A percentile compares a stretch with the other conserved stretches of the same genome.
Evolutionary conservation across 2,329 filamentous ascomycete genomes (phyloP).

Genomic region (Aschersonia sp.): DNA sequence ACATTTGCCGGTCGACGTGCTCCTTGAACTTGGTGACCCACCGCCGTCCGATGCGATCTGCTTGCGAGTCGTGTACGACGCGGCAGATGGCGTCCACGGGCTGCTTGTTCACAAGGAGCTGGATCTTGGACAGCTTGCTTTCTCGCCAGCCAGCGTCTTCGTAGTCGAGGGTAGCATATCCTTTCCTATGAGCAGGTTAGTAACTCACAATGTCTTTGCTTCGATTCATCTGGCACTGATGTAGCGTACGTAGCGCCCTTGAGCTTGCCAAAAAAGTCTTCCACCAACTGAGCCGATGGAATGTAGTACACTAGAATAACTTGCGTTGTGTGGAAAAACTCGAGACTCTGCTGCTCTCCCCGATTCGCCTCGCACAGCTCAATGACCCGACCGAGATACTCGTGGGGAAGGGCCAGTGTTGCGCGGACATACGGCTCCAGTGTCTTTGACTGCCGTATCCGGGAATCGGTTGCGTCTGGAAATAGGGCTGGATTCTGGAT

Average conservation of each 20-base stretch:
- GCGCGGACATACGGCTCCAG: conserved; percentile 49
- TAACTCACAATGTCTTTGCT: background rate
- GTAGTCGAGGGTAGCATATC: conserved; percentile 92
- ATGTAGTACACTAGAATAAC: conserved; percentile 90
- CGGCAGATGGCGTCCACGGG: conserved; percentile 92
- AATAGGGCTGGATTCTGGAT: conserved; percentile 82
- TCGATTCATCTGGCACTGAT: conserved; percentile 5
- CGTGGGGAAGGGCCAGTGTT: conserved; percentile 82
- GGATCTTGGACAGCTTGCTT: conserved; percentile 73
- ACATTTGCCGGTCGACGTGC: conserved; percentile 93
- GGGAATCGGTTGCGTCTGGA: conserved; percentile 48
- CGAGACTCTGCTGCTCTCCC: conserved; percentile 72
- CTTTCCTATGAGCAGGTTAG: conserved; percentile 40
- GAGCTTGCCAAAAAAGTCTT: conserved; percentile 93
- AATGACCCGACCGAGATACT: conserved; percentile 88
- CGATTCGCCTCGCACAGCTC: conserved; percentile 86
- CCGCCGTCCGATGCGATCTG: conserved; percentile 61
- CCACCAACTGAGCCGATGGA: conserved; percentile 78
- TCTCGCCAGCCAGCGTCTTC: conserved; percentile 82
- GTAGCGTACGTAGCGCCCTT: conserved; percentile 57
- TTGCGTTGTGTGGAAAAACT: conserved; percentile 83
- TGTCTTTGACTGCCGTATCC: conserved; percentile 26
- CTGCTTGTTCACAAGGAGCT: conserved; percentile 82
- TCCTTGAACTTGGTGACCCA: conserved; percentile 97
- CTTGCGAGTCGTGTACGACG: conserved; percentile 71